These are phyloP conservation scores for Eutypella sp. DNA, from an alignment of 2,329 filamentous ascomycete genomes.

Conservation along the genomic window DNA sequence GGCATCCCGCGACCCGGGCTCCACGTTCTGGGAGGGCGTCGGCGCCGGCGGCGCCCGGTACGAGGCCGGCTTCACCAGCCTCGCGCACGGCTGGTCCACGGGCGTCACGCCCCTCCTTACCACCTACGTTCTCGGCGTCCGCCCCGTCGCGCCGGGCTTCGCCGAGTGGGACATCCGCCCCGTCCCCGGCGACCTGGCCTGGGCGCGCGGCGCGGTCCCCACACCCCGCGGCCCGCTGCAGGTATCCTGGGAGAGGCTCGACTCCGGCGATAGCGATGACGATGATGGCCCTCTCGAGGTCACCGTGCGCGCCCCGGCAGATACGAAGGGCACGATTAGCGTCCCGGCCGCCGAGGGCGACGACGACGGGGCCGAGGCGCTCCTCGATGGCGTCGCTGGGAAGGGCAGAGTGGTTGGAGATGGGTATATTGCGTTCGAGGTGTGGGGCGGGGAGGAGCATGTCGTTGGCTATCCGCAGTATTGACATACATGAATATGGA, in stretches of 20 bases:
- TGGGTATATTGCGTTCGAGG: not conserved
- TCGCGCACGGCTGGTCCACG: slow-evolving; percentile 48
- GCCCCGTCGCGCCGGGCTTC: slow-evolving; percentile 40
- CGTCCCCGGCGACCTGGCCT: slow-evolving; percentile 18
- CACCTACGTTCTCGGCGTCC: slow-evolving; percentile 42
- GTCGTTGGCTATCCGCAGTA: not conserved
- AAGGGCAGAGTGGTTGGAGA: not conserved
- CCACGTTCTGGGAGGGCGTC: slow-evolving; percentile 49
- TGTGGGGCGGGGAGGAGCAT: slow-evolving; percentile 2
- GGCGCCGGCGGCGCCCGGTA: slow-evolving; percentile 38
- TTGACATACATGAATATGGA: not conserved
- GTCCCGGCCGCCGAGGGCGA: slow-evolving; percentile 10
- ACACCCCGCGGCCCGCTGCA: slow-evolving; percentile 34
- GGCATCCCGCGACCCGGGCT: slow-evolving; percentile 38
- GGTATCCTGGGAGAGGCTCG: slow-evolving; percentile 32
- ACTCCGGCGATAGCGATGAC: not conserved
- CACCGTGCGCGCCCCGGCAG: slow-evolving; percentile 25
- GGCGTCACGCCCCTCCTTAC: slow-evolving; percentile 43
- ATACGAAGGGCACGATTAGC: slow-evolving; percentile 23
- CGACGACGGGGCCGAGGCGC: not conserved
- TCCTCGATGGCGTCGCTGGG: slow-evolving; percentile 1
- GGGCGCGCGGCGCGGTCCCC: slow-evolving; percentile 30
- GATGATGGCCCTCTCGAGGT: slow-evolving; percentile 18
- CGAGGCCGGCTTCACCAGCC: slow-evolving; percentile 41
- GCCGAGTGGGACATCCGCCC: slow-evolving; percentile 34